Evolutionary conservation across 306 rosid genomes (phyloP), one percentile per base, ranked within the genome.

Genomic region (Dryas octopetala): DNA sequence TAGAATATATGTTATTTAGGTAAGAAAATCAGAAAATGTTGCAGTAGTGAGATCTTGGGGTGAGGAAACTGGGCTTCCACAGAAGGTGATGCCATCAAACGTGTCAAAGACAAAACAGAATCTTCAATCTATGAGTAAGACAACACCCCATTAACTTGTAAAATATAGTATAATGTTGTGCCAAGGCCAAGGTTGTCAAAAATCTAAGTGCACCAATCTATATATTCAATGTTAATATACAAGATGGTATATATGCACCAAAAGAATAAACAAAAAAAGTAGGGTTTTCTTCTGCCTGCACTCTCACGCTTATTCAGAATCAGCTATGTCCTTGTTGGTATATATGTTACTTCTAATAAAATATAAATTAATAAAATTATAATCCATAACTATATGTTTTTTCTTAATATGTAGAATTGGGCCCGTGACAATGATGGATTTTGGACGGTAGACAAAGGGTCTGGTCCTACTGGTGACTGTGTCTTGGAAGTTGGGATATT

Each of bases 401-500:
- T 46, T 46, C 9, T 8, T 46, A 8, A 5, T 46, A 8, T 46
- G 6, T 46, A 53, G 28, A 55, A 54, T 51, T 71, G 43, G 77
- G 73, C 48, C 78, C 68, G 73, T 72, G 82, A 71, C 73, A 62
- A 46, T 65, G 48, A 44, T 32, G 45, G 46, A 70, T 41, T 7
- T 38, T 65, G 69, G 68, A 55, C 68, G 70, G 80, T 60, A 40
- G 63, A 68, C 1, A 47, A 6, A 1, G 19, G 7, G 49, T 6
- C n/a, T 23, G 6, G 15, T 46, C 74, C 32, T 58, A 61, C 57
- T 57, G 62, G 66, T 9, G 16, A 43, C 26, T 14, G 62, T 64
- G 43, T 48, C 4, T 72, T 59, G 74, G 74, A 49, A 12, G 19
- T 9, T 66, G 74, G 64, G 63, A 66, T 32, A 28, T 57, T 38